phyloP scores from a whole-genome alignment of 2,329 filamentous ascomycete species.

The Cytospora chrysosperma region DNA sequence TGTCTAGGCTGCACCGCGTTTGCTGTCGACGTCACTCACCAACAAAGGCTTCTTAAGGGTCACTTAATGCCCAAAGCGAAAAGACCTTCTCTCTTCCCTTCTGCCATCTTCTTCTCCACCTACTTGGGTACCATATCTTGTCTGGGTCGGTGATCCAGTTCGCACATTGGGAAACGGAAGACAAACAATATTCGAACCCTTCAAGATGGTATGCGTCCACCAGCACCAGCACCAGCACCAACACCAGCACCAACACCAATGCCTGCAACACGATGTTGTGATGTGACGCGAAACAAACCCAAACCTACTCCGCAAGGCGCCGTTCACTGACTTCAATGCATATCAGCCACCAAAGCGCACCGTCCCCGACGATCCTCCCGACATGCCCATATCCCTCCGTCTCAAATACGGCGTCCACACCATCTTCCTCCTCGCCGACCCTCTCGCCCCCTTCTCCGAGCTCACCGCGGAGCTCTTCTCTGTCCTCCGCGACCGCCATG shows the following conservation, averaged over 20 bases:
- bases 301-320: no score
- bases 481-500: slow-evolving; percentile 57
- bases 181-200: no score
- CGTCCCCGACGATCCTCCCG: slow-evolving; percentile 31
- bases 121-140: neutral
- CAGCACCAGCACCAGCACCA: neutral
- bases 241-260: neutral
- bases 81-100: neutral
- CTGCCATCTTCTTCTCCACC: neutral
- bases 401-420: slow-evolving; percentile 74
- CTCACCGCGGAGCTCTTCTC: slow-evolving; percentile 59
- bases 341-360: slow-evolving; percentile 12
- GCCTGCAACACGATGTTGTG: neutral
- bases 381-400: slow-evolving; percentile 62
- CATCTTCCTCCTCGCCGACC: slow-evolving; percentile 64
- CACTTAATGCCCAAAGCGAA: no score
- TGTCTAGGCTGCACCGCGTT: neutral
- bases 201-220: slow-evolving; percentile 25
- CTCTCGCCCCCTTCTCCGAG: slow-evolving; percentile 54
- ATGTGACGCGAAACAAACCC: neutral
- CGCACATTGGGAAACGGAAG: neutral
- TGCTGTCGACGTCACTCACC: neutral
- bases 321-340: neutral
- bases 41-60: neutral
- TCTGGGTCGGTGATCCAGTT: neutral